A percentile compares a stretch with the other conserved stretches of the same genome.
phyloP scores from a whole-genome alignment of 768 basidiomycete species.

The Hydnum rufescens region DNA sequence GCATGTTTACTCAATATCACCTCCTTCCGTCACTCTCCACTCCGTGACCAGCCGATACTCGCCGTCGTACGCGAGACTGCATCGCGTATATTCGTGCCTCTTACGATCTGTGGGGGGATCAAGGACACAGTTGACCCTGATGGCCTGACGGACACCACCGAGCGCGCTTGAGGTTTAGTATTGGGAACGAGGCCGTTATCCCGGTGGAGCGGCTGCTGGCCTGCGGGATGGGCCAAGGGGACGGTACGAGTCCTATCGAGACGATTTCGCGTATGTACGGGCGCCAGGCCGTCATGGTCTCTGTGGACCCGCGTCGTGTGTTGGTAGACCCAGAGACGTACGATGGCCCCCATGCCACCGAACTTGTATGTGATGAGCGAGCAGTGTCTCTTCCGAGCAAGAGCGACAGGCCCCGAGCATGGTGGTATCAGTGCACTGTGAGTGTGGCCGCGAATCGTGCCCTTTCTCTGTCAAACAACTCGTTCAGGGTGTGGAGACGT shows the following conservation, averaged over 20 bases:
- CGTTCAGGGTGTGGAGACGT: constrained; percentile 68
- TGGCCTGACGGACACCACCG: constrained; percentile 63
- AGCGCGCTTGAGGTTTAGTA: constrained; percentile 89
- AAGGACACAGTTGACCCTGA: constrained; percentile 92
- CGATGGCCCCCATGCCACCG: constrained; percentile 24
- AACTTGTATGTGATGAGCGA: constrained; percentile 24
- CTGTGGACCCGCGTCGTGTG: constrained; percentile 77
- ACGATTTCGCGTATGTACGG: constrained; percentile 81
- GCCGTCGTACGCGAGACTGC: constrained; percentile 84
- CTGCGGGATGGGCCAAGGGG: constrained; percentile 24
- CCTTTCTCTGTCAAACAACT: constrained; percentile 78
- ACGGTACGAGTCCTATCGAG: constrained; percentile 78
- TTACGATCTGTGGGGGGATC: constrained; percentile 97
- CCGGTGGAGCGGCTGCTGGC: constrained; percentile 63
- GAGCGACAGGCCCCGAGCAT: constrained; percentile 44
- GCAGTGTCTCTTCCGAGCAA: constrained; percentile 23
- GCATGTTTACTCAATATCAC: constrained; percentile 97
- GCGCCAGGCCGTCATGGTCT: constrained; percentile 93
- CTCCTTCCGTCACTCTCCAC: constrained; percentile 89
- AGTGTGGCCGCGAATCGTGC: constrained; percentile 71
- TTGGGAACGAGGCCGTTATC: constrained; percentile 88
- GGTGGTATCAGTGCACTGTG: constrained; percentile 99
- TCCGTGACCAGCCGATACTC: constrained; percentile 95
- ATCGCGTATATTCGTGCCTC: constrained; percentile 77
- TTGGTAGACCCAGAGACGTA: constrained; percentile 43